Base-by-base conservation (phyloP, 2,329 filamentous ascomycete genomes). In the Penicillium sp. region DNA sequence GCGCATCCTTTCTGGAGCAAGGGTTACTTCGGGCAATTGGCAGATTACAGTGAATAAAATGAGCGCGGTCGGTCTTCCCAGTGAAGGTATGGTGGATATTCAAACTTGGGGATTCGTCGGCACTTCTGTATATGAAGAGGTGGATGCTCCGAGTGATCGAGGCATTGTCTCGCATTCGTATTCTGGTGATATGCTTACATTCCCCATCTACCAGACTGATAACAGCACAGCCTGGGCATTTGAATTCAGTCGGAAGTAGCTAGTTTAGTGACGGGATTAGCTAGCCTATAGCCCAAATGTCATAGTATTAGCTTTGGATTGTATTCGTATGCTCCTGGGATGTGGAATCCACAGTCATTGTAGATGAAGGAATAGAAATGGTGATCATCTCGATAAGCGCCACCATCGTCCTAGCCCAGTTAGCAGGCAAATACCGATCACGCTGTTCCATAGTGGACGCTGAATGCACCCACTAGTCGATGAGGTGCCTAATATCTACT, bases 391-490 rank as follows among this genome's bases (percentile, higher is more conserved):
- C 57, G 13, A 61, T 47, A 13, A 57, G 40, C 20, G 44, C 59
- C 42, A 61, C 72, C 45, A 89, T 72, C 0, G 85, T 88, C 0
- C 84, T 85, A 0, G 85, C 85, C 86, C 86, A 89, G 50, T 85
- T 81, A 0, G 86, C 81, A 0, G 82, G 81, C 25, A 91, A 71
- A 0, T 18, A 18, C 2, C 15, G 15, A 18, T 18, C 15, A 18
- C 15, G 15, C 15, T 18, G 15, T 18, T 18, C 15, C 15, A 18
- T 18, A 18, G 15, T 18, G 15, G 15, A 18, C 15, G 15, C 15
- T 18, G 15, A 18, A 18, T 18, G 2, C 15, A 18, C 2, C 1
- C 15, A 1, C 15, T 18, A 18, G 15, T 18, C 15, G 15, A 2
- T 18, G 2, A 18, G 15, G 1, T 18, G 15, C 15, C 15, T 18